Percentiles rank a stretch among this genome's conserved stretches.
These are phyloP conservation scores for Hibiscus trionum DNA, from an alignment of 345 rosid species.

Conservation along the genomic window DNA sequence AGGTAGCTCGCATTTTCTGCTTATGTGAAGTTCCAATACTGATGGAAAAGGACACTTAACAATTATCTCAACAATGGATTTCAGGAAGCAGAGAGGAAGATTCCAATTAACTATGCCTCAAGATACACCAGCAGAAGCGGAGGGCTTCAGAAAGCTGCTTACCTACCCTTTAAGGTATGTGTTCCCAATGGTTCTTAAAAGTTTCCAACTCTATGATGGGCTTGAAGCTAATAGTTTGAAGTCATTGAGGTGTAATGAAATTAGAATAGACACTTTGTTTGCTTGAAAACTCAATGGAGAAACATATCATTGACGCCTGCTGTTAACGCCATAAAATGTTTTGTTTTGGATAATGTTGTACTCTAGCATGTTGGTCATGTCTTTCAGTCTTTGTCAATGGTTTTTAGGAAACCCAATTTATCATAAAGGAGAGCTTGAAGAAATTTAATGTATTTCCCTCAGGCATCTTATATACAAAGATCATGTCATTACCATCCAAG, in stretches of 20 bases:
- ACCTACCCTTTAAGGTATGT: slow-evolving; percentile 85
- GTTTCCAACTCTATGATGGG: slow-evolving; percentile 3
- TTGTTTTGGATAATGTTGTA: neutral
- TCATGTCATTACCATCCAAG: neutral
- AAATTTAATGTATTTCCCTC: neutral
- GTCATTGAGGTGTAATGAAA: neutral
- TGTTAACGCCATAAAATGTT: neutral
- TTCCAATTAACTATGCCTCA: slow-evolving; percentile 93
- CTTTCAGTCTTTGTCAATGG: neutral
- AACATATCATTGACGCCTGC: neutral
- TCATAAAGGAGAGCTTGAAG: neutral
- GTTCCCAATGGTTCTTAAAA: slow-evolving; percentile 7
- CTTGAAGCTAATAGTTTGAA: slow-evolving; percentile 1
- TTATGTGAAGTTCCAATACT: slow-evolving; percentile 3
- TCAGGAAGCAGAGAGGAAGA: slow-evolving; percentile 99
- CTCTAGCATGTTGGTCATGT: neutral
- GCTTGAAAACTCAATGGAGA: neutral
- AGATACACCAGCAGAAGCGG: slow-evolving; percentile 74
- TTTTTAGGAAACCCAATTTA: neutral
- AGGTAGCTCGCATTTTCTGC: slow-evolving; percentile 43
- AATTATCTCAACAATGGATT: slow-evolving; percentile 28
- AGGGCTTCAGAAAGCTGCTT: slow-evolving; percentile 87
- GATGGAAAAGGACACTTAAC: slow-evolving; percentile 18
- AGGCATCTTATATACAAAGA: neutral
- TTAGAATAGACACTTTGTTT: neutral